Base-by-base conservation (phyloP, 2,329 filamentous ascomycete species). In the Colletotrichum lentis region DNA sequence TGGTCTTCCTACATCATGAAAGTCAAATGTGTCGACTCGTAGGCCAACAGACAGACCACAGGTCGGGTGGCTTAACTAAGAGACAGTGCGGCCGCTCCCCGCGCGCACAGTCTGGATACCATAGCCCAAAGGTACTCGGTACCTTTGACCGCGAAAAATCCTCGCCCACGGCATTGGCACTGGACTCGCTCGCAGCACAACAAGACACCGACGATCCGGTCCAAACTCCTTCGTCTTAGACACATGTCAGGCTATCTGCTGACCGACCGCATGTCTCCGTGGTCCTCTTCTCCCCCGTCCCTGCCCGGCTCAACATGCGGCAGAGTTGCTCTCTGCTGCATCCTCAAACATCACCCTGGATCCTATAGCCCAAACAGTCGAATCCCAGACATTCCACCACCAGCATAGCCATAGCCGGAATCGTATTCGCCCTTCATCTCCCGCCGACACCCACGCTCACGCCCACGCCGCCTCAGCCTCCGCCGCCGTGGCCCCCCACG, bases 261-360 rank as follows among this genome's bases (percentile, higher is more conserved):
- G 62, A 66, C 69, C 69, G 63, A 67, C 67, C 67, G 58, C 65
- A 67, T 69, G 64, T 70, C 58, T 66, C 61, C 58, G 59, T 69
- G 50, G 63, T 72, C 69, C 35, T 54, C 60, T 53, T 69, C 64
- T 41, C 58, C 68, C 60, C 50, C 56, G 60, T 69, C 58, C 47
- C 56, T 63, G 65, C 69, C 64, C 67, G 74, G 73, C 71, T 73
- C 79, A 83, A 77, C 74, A 88, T 89, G 87, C 84, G 81, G 86
- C 81, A 83, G 85, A 85, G 83, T 79, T 75, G 72, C 73, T 77
- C 85, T 86, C 86, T 84, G 82, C 84, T 82, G 84, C 84, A 83
- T 78, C 78, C 75, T 73, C 78, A 74, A 73, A 74, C 73, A 78
- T 83, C 84, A 87, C 79, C 77, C 84, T 88, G 86, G 86, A 88